Conservation (phyloP, 75 land plant species). For the Ceratopteris richardii region DNA sequence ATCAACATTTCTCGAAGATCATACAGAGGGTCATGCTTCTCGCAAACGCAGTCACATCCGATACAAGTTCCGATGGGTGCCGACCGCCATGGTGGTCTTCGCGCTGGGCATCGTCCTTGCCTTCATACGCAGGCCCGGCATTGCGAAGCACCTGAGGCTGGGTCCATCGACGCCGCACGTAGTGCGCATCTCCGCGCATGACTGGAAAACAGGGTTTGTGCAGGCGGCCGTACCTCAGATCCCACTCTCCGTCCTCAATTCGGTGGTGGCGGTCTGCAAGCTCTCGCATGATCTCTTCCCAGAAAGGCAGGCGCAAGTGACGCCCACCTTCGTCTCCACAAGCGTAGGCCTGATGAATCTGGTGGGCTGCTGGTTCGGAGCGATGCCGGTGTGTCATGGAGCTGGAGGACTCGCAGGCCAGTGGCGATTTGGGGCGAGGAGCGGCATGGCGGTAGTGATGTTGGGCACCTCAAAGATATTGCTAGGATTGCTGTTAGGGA, state of each 20-base stretch:
- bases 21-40: not conserved
- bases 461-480: conserved; percentile 51
- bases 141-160: conserved; percentile 22
- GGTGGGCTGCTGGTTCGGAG: conserved; percentile 88
- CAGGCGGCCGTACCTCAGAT: conserved; percentile 80
- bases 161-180: conserved; percentile 44
- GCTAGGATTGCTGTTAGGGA: conserved; percentile 57
- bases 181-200: conserved; percentile 33
- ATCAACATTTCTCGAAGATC: too few relatives aligned
- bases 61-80: conserved; percentile 26
- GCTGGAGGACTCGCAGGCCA: conserved; percentile 89
- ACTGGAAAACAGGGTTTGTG: conserved; percentile 66
- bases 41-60: too few relatives aligned
- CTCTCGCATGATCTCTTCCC: conserved; percentile 72
- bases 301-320: conserved; percentile 21
- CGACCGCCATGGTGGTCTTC: conserved; percentile 70
- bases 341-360: conserved; percentile 79
- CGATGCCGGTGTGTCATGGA: conserved; percentile 79
- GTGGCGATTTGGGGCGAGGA: conserved; percentile 79
- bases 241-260: conserved; percentile 77
- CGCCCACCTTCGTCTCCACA: conserved; percentile 49
- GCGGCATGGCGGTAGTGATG: conserved; percentile 55
- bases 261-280: conserved; percentile 88
- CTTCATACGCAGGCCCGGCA: conserved; percentile 41
- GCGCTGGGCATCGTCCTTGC: conserved; percentile 50